Base-by-base conservation (phyloP, 2,329 filamentous ascomycete species). In the Myriangium duriaei region DNA sequence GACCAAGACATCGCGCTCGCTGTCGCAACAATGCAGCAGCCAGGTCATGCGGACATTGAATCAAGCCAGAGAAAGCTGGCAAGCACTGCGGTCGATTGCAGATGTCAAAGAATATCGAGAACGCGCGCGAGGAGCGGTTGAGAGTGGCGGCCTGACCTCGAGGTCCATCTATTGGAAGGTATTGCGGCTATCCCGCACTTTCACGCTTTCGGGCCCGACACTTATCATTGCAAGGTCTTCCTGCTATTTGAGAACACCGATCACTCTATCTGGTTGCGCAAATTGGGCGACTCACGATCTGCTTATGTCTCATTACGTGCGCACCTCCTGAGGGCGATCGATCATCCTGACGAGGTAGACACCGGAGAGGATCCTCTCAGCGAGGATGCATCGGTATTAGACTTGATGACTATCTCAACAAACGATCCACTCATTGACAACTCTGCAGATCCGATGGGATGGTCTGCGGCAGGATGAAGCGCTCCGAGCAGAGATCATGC, bases 91-190 rank as follows among this genome's bases (percentile, higher is more conserved):
- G 39, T 37, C 47, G 29, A 52, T 50, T 38, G 34, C 40, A 12
- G 40, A 49, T 11, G 44, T 59, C 16, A 40, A 46, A 19, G 50
- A 55, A 5, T 50, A 58, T 17, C 52, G 49, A 30, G 46, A 50
- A 21, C 49, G 50, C 9, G 50, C 55, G 6, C 54, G 51, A 4
- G 47, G 51, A 14, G 44, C 32, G n/a, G 26, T 31, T 13, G 24
- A 29, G 15, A 47, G 34, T 28, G 40, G 39, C 17, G 85, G 84
- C 11, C 74, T 86, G 46, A 76, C 87, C 40, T 45, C 41, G 11
- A 29, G 43, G 19, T 95, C 88, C 3, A 71, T 92, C 26, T 93
- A 81, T 59, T 96, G 88, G 88, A 95, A 94, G 74, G 82, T 80
- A 54, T 34, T 34, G 21, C 21, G 21, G 7, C 7, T n/a, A 7